A percentile compares a stretch with the other conserved stretches of the same genome.
Conservation (phyloP, 2,329 filamentous ascomycete genomes). For the Trichoderma sp. region DNA sequence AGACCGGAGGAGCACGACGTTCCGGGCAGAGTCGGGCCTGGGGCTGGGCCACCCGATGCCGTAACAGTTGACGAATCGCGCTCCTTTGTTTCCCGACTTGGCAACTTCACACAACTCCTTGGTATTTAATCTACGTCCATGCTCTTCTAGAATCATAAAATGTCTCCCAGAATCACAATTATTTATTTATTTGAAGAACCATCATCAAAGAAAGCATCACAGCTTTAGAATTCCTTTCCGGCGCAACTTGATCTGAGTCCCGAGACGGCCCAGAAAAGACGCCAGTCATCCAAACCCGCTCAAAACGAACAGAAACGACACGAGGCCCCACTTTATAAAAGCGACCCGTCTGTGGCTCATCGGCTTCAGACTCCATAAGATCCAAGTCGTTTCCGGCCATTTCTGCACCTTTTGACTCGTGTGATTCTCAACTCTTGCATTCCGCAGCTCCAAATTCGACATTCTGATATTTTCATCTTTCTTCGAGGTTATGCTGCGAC, state of each 20-base stretch:
- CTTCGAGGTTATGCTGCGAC: background rate
- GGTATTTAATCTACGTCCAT: no score
- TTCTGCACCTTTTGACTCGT: no score
- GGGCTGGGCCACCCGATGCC: conserved; percentile 9
- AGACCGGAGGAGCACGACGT: conserved; percentile 11
- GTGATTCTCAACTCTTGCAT: no score
- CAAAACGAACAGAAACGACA: background rate
- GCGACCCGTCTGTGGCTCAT: background rate
- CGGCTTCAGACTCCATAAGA: no score
- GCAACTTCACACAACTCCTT: background rate
- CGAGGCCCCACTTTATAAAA: conserved; percentile 6
- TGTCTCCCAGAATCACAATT: no score
- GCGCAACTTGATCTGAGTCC: background rate
- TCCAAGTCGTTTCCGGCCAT: background rate
- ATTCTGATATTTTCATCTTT: no score
- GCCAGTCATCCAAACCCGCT: conserved; percentile 18
- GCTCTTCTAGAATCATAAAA: no score
- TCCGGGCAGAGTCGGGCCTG: conserved; percentile 18
- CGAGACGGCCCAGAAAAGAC: background rate
- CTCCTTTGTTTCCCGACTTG: background rate
- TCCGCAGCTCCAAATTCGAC: no score
- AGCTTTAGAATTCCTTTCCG: no score
- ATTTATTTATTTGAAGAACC: no score
- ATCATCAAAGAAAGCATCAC: no score
- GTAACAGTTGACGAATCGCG: background rate